phyloP scores from a whole-genome alignment of 225 moss, liverwort and hornwort species.

The Takakia lepidozioides region DNA sequence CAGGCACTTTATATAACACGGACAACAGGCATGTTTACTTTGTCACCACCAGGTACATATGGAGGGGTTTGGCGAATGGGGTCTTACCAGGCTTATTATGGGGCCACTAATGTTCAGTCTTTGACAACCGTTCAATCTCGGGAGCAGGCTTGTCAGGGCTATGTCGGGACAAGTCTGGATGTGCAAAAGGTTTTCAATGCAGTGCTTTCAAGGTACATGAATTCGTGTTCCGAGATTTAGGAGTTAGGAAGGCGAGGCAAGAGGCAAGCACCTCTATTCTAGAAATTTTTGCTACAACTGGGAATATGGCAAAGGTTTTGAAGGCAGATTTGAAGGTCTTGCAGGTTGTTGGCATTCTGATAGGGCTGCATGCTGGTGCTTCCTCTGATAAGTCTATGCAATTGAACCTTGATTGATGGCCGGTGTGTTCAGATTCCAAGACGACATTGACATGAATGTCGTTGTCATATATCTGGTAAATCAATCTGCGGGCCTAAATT shows the following conservation, averaged over 20 bases:
- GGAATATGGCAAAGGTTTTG: too few relatives aligned
- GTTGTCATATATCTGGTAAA: slow-evolving; percentile 24
- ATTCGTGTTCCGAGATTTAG: too few relatives aligned
- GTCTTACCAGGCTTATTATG: slow-evolving; percentile 34
- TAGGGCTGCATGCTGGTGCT: too few relatives aligned
- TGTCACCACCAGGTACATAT: slow-evolving; percentile 41
- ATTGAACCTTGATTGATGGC: too few relatives aligned
- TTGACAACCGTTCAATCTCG: slow-evolving; percentile 3
- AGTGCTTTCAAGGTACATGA: slow-evolving; percentile 30
- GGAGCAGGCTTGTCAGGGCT: slow-evolving; percentile 11
- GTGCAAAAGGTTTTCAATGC: slow-evolving; percentile 27
- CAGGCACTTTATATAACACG: slow-evolving; percentile 20
- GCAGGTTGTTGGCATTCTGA: too few relatives aligned
- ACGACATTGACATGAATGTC: slow-evolving; percentile 31
- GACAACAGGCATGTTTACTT: slow-evolving; percentile 9
- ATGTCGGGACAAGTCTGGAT: slow-evolving; percentile 29
- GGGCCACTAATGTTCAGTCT: not conserved
- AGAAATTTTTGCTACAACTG: too few relatives aligned
- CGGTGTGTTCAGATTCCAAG: not conserved
- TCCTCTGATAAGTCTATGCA: too few relatives aligned
- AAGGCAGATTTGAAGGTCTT: too few relatives aligned
- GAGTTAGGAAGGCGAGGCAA: too few relatives aligned
- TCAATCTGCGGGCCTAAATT: slow-evolving; percentile 10
- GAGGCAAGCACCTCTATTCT: too few relatives aligned
- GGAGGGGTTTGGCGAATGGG: slow-evolving; percentile 20